These are phyloP conservation scores for Dryas alaskensis DNA, from an alignment of 306 rosid genomes.

Conservation along the genomic window DNA sequence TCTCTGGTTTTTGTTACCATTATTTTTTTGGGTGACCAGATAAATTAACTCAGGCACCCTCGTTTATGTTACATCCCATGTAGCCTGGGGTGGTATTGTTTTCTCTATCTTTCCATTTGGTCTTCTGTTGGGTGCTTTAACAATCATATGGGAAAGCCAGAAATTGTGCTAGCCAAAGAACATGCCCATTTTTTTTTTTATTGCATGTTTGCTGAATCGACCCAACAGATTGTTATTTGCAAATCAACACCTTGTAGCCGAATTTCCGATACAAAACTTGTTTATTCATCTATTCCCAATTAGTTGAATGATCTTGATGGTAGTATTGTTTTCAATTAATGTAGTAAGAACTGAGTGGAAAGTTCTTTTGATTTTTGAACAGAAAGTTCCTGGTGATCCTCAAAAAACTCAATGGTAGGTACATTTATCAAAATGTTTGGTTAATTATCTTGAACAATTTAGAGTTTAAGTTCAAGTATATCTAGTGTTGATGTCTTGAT, in stretches of 20 bases:
- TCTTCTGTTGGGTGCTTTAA: not conserved
- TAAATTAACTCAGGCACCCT: too few species aligned
- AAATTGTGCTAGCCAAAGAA: not conserved
- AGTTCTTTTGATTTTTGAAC: not conserved
- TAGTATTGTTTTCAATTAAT: not conserved
- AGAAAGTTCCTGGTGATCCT: slow-evolving; percentile 2
- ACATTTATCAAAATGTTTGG: not conserved
- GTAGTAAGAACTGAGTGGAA: not conserved
- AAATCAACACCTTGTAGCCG: not conserved
- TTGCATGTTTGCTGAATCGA: not conserved
- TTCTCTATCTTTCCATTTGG: not conserved
- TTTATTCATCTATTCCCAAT: not conserved
- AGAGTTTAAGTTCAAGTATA: not conserved
- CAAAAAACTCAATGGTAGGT: slow-evolving; percentile 1
- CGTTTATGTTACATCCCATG: too few species aligned
- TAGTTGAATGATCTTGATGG: not conserved
- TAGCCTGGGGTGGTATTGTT: too few species aligned
- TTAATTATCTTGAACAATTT: too few species aligned
- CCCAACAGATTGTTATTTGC: not conserved
- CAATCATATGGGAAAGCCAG: not conserved
- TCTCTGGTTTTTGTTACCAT: too few species aligned
- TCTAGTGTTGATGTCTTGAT: not conserved
- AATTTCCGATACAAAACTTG: not conserved
- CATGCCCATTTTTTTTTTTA: not conserved
- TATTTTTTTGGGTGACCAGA: too few species aligned